These are phyloP conservation scores for Primulina huaijiensis DNA, from an alignment of 257 asterid genomes.

Conservation along the genomic window DNA sequence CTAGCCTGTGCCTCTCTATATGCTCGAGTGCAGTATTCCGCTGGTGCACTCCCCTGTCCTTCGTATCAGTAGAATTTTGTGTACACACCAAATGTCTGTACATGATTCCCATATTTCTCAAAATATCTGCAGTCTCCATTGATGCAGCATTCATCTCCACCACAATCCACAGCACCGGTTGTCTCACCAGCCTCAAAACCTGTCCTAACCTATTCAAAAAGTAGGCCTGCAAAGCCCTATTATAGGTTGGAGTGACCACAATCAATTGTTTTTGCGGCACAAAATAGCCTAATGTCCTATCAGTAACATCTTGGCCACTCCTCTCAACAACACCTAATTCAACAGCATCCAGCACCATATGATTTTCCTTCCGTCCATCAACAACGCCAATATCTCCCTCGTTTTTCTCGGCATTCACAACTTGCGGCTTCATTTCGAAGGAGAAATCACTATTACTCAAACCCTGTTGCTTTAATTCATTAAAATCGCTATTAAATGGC, in stretches of 20 bases:
- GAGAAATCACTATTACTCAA: constrained; percentile 38
- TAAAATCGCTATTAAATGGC: constrained; percentile 48
- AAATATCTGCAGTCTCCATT: constrained; percentile 69
- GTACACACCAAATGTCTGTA: constrained; percentile 75
- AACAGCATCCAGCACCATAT: constrained; percentile 39
- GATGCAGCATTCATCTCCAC: constrained; percentile 81
- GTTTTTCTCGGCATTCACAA: constrained; percentile 31
- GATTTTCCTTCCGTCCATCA: constrained; percentile 33
- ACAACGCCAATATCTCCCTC: constrained; percentile 31
- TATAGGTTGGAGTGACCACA: constrained; percentile 79
- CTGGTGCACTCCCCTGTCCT: constrained; percentile 82
- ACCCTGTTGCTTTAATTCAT: constrained; percentile 38
- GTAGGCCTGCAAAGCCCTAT: constrained; percentile 68
- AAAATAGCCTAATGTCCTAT: constrained; percentile 32
- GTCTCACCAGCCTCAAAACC: constrained; percentile 67
- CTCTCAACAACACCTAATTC: constrained; percentile 35
- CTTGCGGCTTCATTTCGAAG: constrained; percentile 40
- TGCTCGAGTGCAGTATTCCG: constrained; percentile 88
- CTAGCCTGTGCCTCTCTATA: constrained; percentile 79
- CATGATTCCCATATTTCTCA: constrained; percentile 77
- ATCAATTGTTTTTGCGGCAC: constrained; percentile 55
- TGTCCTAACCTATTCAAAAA: constrained; percentile 83
- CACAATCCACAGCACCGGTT: constrained; percentile 88
- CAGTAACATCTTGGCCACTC: constrained; percentile 27
- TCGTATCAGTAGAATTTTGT: constrained; percentile 59